Evolutionary conservation across 257 asterid species (phyloP), one percentile per base, ranked within the genome.

Genomic region (Jacaranda copaia): DNA sequence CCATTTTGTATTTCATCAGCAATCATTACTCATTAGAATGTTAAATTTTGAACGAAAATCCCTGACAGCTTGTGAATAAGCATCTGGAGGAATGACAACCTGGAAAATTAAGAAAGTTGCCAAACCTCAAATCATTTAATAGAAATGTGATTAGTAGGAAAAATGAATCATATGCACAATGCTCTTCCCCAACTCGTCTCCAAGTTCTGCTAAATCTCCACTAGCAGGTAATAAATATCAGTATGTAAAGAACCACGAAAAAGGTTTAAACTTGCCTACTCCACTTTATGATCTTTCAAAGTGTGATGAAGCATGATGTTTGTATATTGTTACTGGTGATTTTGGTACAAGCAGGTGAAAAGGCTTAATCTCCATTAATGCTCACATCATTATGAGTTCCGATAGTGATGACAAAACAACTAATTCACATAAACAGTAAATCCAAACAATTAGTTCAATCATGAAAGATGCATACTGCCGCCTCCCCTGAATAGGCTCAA

Each of bases 1-100:
- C 99, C 99, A 85, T 97, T 91, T 91, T 95, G 99, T 79, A 93
- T 93, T 81, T 95, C 98, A 77, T 95, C 99, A 82, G 98, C 99
- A 82, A 93, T 95, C 99, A 95, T 95, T 25, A 25, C 32, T 25
- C 1, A 25, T 25, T 77, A 95, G 73, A 77, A 93, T 69, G 64
- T 91, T 93, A 81, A 84, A 91, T 80, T 91, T 90, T 52, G 97
- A 82, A 91, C 99, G 93, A 80, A 93, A 97, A 77, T 88, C 91
- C 83, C 97, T 85, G 18, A 93, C 94, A 70, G 94, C 84, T 80
- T 80, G 87, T 63, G 93, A 86, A 87, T 93, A 95, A 81, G 97
- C 97, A 82, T 89, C 96, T 0, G 96, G 99, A 74, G 99, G 99
- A 78, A 95, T 82, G 62, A 95, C 84, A 77, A 95, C 99, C 99